phyloP scores from a whole-genome alignment of 2,329 filamentous ascomycete species.

The Pseudonectria buxi region DNA sequence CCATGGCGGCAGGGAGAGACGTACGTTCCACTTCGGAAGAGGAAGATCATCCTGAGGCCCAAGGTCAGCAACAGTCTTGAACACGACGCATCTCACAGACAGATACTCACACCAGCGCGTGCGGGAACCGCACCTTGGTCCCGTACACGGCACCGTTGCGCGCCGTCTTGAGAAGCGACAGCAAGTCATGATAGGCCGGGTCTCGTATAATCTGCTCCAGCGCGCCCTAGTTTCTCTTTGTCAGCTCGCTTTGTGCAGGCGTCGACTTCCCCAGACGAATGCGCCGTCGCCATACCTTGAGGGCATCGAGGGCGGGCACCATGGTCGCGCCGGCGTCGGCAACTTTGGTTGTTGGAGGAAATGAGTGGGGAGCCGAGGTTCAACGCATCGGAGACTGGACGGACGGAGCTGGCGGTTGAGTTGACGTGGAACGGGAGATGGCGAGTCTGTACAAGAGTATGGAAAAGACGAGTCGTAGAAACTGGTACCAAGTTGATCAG shows the following conservation, averaged over 20 bases:
- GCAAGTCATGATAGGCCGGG: constrained; percentile 75
- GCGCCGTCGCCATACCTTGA: constrained; percentile 21
- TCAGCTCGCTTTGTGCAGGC: no score
- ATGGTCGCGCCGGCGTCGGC: constrained; percentile 18
- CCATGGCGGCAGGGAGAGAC: constrained; percentile 23
- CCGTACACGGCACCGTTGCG: constrained; percentile 98
- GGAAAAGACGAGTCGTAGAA: no score
- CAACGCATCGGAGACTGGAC: no score
- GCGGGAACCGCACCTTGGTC: constrained; percentile 94
- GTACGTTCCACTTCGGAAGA: constrained; percentile 87
- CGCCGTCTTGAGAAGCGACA: constrained; percentile 83
- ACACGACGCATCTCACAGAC: not conserved
- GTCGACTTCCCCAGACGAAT: no score
- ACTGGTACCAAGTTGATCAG: no score
- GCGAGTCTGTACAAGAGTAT: no score
- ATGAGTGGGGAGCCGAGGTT: not conserved
- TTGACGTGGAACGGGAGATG: no score
- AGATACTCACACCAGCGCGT: constrained; percentile 69
- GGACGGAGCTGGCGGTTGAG: no score
- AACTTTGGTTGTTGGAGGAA: constrained; percentile 8
- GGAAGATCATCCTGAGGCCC: constrained; percentile 73
- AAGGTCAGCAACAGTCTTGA: constrained; percentile 12
- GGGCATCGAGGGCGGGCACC: constrained; percentile 21
- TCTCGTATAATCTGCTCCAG: constrained; percentile 74
- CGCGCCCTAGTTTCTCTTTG: constrained; percentile 47